Conservation (phyloP, 2,329 filamentous ascomycete species). For the Epichloe gansuensis region DNA sequence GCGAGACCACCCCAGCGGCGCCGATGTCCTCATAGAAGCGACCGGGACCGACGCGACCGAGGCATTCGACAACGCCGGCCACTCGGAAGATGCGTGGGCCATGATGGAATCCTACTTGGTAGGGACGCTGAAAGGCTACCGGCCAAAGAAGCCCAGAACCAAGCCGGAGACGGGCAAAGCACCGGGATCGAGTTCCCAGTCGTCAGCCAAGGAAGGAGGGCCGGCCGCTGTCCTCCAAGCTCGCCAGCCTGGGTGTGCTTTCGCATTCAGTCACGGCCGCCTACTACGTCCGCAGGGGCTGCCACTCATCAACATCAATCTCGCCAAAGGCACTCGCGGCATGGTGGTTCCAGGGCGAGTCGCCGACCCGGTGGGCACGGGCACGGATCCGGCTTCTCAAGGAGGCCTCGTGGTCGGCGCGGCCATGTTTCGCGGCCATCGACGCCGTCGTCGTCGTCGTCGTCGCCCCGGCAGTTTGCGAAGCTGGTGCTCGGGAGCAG, state of each 20-base stretch:
- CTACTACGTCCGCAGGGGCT: not conserved
- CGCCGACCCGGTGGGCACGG: no score
- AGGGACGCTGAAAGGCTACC: constrained; percentile 24
- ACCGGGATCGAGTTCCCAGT: not conserved
- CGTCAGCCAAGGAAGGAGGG: not conserved
- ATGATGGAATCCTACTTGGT: constrained; percentile 27
- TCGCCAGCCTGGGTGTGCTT: not conserved
- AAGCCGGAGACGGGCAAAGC: not conserved
- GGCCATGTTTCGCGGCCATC: constrained; percentile 19
- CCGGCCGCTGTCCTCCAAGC: not conserved
- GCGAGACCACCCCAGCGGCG: constrained; percentile 57
- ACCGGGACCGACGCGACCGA: constrained; percentile 68
- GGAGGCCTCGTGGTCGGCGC: constrained; percentile 19
- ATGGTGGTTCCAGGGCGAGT: no score
- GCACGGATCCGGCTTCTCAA: not conserved
- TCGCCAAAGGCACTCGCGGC: no score
- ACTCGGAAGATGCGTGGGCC: constrained; percentile 50
- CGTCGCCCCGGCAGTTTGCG: not conserved
- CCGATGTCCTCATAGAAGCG: constrained; percentile 65
- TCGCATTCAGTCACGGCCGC: not conserved
- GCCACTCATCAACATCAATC: no score
- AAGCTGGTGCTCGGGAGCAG: not conserved
- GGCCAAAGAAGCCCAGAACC: constrained; percentile 7
- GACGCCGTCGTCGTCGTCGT: constrained; percentile 19
- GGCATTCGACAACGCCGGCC: constrained; percentile 73